Conservation (phyloP, 2,329 filamentous ascomycete species). For the Colletotrichum musae region DNA sequence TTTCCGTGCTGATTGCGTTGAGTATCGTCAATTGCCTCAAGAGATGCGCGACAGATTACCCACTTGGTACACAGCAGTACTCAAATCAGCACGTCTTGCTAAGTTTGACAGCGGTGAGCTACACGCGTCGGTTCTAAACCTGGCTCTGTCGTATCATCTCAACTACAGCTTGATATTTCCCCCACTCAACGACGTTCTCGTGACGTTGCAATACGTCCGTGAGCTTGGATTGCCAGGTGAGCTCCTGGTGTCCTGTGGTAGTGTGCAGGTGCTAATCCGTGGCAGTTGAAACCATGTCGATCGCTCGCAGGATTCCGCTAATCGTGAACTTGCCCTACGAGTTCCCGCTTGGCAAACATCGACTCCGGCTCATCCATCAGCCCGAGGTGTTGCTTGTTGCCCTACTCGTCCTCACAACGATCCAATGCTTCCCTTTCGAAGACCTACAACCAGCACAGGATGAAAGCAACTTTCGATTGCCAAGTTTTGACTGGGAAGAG, state of each 20-base stretch:
- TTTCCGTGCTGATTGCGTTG: constrained; percentile 9
- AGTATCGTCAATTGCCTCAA: constrained; percentile 72
- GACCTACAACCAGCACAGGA: constrained; percentile 61
- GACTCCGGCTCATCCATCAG: constrained; percentile 67
- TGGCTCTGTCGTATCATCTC: constrained; percentile 74
- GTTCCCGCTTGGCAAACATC: constrained; percentile 65
- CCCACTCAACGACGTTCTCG: constrained; percentile 76
- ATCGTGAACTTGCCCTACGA: constrained; percentile 68
- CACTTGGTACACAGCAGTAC: constrained; percentile 68
- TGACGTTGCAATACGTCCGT: constrained; percentile 79
- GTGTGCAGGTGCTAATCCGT: neutral
- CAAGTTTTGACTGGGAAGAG: constrained; percentile 77
- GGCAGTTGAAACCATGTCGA: constrained; percentile 51
- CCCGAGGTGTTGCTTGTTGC: constrained; percentile 84
- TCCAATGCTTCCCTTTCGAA: constrained; percentile 85
- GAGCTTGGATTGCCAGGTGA: constrained; percentile 82
- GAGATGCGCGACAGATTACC: constrained; percentile 78
- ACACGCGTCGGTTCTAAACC: constrained; percentile 73
- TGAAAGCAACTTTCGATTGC: constrained; percentile 58
- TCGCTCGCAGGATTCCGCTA: constrained; percentile 69
- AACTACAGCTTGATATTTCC: constrained; percentile 82
- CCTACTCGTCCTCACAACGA: constrained; percentile 81
- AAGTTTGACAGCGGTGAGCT: constrained; percentile 70
- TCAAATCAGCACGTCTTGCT: constrained; percentile 65
- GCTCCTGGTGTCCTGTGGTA: constrained; percentile 44